Conservation (phyloP, 2,329 filamentous ascomycete genomes). For the Bipolaris sorokiniana region DNA sequence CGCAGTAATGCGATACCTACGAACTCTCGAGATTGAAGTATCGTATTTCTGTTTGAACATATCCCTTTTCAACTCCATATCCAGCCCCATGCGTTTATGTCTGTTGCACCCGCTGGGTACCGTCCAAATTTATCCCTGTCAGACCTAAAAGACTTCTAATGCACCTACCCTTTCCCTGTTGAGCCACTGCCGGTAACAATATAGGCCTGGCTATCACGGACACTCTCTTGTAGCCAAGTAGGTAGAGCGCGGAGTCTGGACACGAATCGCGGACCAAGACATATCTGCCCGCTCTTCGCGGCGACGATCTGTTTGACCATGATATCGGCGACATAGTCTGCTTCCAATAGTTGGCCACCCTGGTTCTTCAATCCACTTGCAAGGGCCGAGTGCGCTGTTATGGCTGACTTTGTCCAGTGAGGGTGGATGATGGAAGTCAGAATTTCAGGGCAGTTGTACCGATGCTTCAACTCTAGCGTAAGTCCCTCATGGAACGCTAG, state of each 20-base stretch:
- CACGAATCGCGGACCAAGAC: constrained; percentile 43
- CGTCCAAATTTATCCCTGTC: not conserved
- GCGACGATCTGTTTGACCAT: constrained; percentile 54
- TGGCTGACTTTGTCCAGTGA: constrained; percentile 51
- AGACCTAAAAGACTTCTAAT: constrained; percentile 11
- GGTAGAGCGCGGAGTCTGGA: constrained; percentile 39
- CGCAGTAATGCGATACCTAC: not conserved
- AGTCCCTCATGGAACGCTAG: constrained; percentile 47
- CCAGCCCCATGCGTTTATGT: constrained; percentile 9
- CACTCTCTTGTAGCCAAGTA: constrained; percentile 43
- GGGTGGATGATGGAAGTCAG: constrained; percentile 54
- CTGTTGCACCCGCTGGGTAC: constrained; percentile 3
- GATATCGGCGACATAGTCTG: constrained; percentile 50
- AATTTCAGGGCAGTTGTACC: constrained; percentile 52
- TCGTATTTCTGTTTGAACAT: constrained; percentile 3
- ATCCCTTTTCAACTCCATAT: not conserved
- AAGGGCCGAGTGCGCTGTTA: constrained; percentile 35
- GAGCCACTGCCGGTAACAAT: constrained; percentile 37
- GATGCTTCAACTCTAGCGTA: constrained; percentile 50
- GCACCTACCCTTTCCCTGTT: constrained; percentile 25
- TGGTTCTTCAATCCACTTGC: constrained; percentile 40
- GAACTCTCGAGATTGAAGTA: constrained; percentile 7
- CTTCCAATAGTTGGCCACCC: constrained; percentile 45
- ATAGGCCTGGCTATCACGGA: constrained; percentile 40
- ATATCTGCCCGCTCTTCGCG: constrained; percentile 50